These are phyloP conservation scores for Pleodorina starrii DNA, from an alignment of 139 green algal genomes.

Conservation along the genomic window DNA sequence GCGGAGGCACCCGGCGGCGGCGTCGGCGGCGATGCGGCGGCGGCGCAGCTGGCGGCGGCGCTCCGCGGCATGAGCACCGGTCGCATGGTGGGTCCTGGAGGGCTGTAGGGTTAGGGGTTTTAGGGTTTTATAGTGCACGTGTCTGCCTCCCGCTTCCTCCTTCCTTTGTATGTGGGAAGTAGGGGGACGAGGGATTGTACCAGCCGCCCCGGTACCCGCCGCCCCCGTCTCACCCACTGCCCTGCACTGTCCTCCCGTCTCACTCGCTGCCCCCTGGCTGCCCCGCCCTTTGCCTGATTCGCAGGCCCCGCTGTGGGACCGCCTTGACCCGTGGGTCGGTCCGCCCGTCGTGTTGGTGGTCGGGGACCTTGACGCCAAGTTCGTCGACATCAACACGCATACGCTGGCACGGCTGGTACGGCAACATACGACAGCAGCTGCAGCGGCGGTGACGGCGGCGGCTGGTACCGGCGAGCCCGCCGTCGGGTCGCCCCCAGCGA, in stretches of 20 bases:
- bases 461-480: not conserved
- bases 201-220: no score
- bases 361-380: slow-evolving; percentile 79
- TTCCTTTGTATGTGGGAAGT: no score
- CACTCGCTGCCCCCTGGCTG: no score
- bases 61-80: slow-evolving; percentile 75
- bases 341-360: slow-evolving; percentile 73
- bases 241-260: no score
- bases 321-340: slow-evolving; percentile 39
- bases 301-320: slow-evolving; percentile 62
- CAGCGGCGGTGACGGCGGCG: not conserved
- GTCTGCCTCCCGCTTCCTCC: no score
- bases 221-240: no score
- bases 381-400: slow-evolving; percentile 67
- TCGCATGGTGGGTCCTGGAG: slow-evolving; percentile 54
- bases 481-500: no score
- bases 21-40: not conserved
- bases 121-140: no score
- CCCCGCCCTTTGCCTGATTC: no score
- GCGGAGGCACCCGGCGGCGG: not conserved
- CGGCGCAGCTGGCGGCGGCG: slow-evolving; percentile 50
- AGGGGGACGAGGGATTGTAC: no score
- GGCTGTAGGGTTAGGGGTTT: no score
- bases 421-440: not conserved
- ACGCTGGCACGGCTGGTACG: slow-evolving; percentile 47